Conservation (phyloP, 2,329 filamentous ascomycete species). For the Raffaelea deltoideospora region DNA sequence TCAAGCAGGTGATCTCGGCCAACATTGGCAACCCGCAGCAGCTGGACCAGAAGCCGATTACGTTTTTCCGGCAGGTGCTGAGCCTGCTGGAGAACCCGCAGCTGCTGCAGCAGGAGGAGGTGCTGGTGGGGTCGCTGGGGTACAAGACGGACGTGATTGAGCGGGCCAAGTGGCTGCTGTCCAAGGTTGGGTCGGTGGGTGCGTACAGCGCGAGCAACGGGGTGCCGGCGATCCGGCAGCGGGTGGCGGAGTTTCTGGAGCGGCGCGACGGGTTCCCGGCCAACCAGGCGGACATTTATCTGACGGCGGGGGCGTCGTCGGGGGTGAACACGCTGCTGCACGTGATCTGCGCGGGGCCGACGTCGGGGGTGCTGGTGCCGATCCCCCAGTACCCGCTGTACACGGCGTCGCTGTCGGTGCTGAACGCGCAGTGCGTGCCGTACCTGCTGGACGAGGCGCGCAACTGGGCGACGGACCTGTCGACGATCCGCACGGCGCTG, state of each 20-base stretch:
- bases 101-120: constrained; percentile 68
- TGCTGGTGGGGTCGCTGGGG: constrained; percentile 58
- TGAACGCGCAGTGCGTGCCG: constrained; percentile 76
- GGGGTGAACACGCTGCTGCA: constrained; percentile 90
- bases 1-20: constrained; percentile 82
- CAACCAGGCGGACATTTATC: constrained; percentile 68
- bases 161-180: constrained; percentile 66
- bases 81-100: constrained; percentile 83
- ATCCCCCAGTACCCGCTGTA: constrained; percentile 98
- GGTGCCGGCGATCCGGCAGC: constrained; percentile 71
- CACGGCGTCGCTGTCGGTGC: constrained; percentile 75
- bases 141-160: constrained; percentile 85
- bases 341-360: constrained; percentile 64
- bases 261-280: constrained; percentile 80
- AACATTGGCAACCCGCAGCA: constrained; percentile 99
- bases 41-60: constrained; percentile 97
- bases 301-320: constrained; percentile 81
- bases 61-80: constrained; percentile 94
- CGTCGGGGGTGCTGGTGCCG: constrained; percentile 76
- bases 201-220: constrained; percentile 94
- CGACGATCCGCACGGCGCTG: constrained; percentile 59
- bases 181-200: constrained; percentile 77
- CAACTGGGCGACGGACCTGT: constrained; percentile 76
- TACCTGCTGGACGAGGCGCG: constrained; percentile 84
- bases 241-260: constrained; percentile 86